These are phyloP conservation scores for Cladosporium sp. DNA, from an alignment of 2,329 filamentous ascomycete genomes.

Conservation along the genomic window DNA sequence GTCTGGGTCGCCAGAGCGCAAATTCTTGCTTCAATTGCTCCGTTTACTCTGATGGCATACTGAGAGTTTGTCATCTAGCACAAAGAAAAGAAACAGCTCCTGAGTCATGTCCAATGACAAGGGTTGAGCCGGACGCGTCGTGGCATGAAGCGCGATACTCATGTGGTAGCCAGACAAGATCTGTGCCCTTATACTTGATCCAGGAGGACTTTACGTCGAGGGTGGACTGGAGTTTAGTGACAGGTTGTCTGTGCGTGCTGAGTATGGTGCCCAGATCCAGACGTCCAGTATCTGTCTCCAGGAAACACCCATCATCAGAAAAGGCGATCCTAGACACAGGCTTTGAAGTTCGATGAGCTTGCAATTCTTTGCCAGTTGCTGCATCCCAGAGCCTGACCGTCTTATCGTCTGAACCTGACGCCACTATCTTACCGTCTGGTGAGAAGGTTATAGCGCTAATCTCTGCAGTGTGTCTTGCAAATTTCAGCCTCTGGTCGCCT, in stretches of 20 bases:
- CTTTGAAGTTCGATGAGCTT: background rate
- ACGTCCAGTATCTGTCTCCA: background rate
- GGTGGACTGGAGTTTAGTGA: background rate
- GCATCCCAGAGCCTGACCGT: slow-evolving; percentile 1
- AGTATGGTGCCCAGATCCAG: background rate
- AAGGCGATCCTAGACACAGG: background rate
- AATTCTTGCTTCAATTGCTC: no score
- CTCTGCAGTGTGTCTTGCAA: background rate
- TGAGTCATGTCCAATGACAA: background rate
- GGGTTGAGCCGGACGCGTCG: background rate
- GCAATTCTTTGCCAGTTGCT: slow-evolving; percentile 13
- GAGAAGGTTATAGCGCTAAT: background rate
- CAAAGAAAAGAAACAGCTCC: background rate
- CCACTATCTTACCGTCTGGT: background rate
- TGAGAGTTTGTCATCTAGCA: background rate
- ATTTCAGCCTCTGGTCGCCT: background rate
- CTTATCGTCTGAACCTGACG: background rate
- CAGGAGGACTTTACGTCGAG: background rate
- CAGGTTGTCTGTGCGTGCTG: background rate
- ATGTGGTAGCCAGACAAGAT: slow-evolving; percentile 6
- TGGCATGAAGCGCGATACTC: background rate
- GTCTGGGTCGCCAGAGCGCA: no score
- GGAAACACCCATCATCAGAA: slow-evolving; percentile 7
- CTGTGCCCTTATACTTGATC: background rate
- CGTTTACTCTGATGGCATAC: no score